phyloP scores from a whole-genome alignment of 2,329 filamentous ascomycete species.

The Phaeosphaeriaceae sp. region DNA sequence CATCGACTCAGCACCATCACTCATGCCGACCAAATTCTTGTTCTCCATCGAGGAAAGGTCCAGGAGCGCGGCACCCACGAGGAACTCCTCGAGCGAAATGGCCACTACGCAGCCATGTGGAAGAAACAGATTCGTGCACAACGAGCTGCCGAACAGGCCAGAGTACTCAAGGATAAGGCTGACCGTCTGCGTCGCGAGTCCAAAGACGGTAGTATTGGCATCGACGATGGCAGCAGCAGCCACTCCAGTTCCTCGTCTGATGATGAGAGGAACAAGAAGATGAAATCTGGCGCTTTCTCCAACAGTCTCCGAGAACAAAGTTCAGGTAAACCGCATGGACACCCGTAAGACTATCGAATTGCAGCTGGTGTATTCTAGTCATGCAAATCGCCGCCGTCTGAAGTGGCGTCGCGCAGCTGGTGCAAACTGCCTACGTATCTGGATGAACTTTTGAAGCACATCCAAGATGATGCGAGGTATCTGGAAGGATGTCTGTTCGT shows the following conservation, averaged over 20 bases:
- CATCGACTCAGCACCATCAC: slow-evolving; percentile 67
- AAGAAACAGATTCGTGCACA: slow-evolving; percentile 60
- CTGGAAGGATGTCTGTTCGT: background rate
- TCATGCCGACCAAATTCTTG: slow-evolving; percentile 63
- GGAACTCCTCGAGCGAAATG: slow-evolving; percentile 56
- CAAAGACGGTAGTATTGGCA: slow-evolving; percentile 48
- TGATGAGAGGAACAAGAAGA: slow-evolving; percentile 40
- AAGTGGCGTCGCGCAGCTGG: background rate
- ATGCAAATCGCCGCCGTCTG: background rate
- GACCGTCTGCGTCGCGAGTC: slow-evolving; percentile 57
- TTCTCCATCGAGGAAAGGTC: slow-evolving; percentile 60
- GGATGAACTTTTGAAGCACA: background rate
- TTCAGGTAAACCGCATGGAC: slow-evolving; percentile 34
- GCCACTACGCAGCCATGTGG: slow-evolving; percentile 59
- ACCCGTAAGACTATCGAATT: slow-evolving; percentile 23
- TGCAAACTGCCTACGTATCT: background rate
- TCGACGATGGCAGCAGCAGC: slow-evolving; percentile 50
- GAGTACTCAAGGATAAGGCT: slow-evolving; percentile 58
- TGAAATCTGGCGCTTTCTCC: slow-evolving; percentile 13
- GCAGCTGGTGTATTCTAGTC: background rate
- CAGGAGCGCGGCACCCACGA: slow-evolving; percentile 60
- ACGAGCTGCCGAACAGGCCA: slow-evolving; percentile 57
- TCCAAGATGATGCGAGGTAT: background rate
- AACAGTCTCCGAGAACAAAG: slow-evolving; percentile 18
- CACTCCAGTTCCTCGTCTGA: slow-evolving; percentile 41